Evolutionary conservation across 306 rosid genomes (phyloP).

Genomic region (Dalbergia cultrata): DNA sequence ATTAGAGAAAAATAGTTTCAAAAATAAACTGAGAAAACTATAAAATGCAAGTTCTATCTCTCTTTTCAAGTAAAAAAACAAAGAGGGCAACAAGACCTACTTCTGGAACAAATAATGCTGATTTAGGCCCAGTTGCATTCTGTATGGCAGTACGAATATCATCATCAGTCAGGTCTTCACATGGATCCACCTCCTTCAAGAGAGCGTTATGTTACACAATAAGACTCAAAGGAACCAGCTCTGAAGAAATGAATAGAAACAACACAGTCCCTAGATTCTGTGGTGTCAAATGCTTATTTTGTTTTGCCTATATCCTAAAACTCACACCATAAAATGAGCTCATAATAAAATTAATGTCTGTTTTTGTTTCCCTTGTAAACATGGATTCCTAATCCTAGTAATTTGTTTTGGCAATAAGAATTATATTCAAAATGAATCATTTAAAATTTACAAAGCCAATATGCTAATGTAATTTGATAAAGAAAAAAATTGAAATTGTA

Average conservation of each 20-base stretch:
- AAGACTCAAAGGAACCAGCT: slow-evolving; percentile 38
- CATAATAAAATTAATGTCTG: not conserved
- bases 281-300: slow-evolving; percentile 5
- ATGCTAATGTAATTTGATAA: not conserved
- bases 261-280: slow-evolving; percentile 18
- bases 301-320: slow-evolving; percentile 3
- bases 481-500: not conserved
- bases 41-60: not conserved
- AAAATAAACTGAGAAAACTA: slow-evolving; percentile 10
- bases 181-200: slow-evolving; percentile 99
- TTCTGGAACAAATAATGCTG: slow-evolving; percentile 96
- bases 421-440: not conserved
- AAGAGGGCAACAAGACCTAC: slow-evolving; percentile 56
- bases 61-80: not conserved
- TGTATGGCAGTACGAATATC: slow-evolving; percentile 98
- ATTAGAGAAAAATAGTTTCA: not conserved
- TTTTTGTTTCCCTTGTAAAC: slow-evolving; percentile 6
- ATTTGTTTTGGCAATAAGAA: not conserved
- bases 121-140: slow-evolving; percentile 96
- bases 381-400: not conserved
- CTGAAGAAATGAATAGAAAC: slow-evolving; percentile 33
- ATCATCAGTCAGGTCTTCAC: slow-evolving; percentile 96
- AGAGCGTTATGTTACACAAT: slow-evolving; percentile 41
- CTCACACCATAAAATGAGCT: not conserved
- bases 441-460: slow-evolving; percentile 8